Evolutionary conservation across 2,329 filamentous ascomycete genomes (phyloP).

Genomic region (Aspergillus tanneri): DNA sequence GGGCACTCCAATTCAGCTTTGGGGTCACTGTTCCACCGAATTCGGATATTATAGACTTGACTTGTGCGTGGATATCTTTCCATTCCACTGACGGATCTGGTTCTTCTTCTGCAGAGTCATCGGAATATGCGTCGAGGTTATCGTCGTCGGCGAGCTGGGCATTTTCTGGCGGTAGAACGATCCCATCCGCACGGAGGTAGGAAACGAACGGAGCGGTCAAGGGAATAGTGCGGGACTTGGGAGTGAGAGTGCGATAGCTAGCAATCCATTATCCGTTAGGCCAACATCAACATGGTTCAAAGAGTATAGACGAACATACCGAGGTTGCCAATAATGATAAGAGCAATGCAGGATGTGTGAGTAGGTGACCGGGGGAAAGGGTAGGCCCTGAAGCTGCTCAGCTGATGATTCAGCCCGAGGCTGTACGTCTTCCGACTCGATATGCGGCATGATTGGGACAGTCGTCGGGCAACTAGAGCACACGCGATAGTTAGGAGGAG

Average conservation of each 20-base stretch:
- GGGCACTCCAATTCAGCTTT: conserved; percentile 96
- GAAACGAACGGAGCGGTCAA: conserved; percentile 72
- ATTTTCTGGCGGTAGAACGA: conserved; percentile 66
- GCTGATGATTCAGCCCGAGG: conserved; percentile 15
- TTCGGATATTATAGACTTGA: conserved; percentile 74
- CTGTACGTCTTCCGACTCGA: conserved; percentile 25
- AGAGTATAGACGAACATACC: conserved; percentile 45
- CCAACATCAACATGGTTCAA: conserved; percentile 1
- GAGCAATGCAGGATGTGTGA: conserved; percentile 92
- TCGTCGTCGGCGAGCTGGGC: conserved; percentile 35
- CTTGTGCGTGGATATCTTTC: conserved; percentile 71
- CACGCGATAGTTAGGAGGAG: background rate
- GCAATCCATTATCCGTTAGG: conserved; percentile 8
- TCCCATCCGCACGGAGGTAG: conserved; percentile 90
- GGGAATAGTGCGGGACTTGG: conserved; percentile 82
- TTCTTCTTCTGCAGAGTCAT: conserved; percentile 58
- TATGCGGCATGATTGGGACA: conserved; percentile 28
- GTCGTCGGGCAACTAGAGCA: background rate
- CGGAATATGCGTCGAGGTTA: conserved; percentile 52
- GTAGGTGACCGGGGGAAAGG: conserved; percentile 80
- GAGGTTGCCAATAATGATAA: conserved; percentile 87
- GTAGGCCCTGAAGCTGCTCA: conserved; percentile 44
- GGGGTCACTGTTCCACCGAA: conserved; percentile 84
- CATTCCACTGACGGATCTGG: conserved; percentile 56
- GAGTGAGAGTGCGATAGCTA: conserved; percentile 75